phyloP scores from a whole-genome alignment of 345 rosid genomes.

The Streptanthus diversifolius region DNA sequence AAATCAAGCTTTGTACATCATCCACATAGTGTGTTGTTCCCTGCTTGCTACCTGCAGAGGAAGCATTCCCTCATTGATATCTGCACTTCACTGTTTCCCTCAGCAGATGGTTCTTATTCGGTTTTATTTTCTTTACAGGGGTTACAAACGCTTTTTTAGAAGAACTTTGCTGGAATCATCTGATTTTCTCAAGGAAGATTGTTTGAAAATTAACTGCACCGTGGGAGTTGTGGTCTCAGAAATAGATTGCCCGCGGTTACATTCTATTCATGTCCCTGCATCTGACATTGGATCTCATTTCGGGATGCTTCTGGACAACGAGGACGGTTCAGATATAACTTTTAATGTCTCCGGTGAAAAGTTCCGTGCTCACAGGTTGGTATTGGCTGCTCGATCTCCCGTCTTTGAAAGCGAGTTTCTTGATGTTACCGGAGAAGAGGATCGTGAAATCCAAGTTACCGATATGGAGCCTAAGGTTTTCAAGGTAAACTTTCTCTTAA shows the following conservation, averaged over 20 bases:
- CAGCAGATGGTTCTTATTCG: neutral
- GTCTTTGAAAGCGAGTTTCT: conserved; percentile 68
- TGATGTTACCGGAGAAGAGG: conserved; percentile 58
- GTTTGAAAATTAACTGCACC: conserved; percentile 81
- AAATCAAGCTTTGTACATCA: neutral
- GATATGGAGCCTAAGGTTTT: conserved; percentile 88
- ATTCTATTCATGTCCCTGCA: conserved; percentile 78
- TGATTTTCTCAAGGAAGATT: conserved; percentile 84
- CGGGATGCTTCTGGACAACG: conserved; percentile 74
- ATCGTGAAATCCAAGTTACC: conserved; percentile 44
- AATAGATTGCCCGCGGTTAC: conserved; percentile 71
- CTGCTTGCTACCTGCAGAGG: neutral
- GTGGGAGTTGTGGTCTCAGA: conserved; percentile 94
- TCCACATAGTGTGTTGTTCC: neutral
- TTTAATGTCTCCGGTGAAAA: conserved; percentile 72
- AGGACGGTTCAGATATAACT: conserved; percentile 72
- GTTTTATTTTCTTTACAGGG: conserved; percentile 49
- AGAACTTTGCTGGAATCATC: conserved; percentile 74
- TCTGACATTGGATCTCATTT: conserved; percentile 84
- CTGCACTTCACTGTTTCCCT: neutral
- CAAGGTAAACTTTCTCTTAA: conserved; percentile 47
- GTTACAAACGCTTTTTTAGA: conserved; percentile 87
- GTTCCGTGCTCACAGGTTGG: conserved; percentile 79
- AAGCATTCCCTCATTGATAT: neutral
- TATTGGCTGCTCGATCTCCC: conserved; percentile 80